Conservation (phyloP, 495 filamentous ascomycete genomes). For the Tuber brumale region DNA sequence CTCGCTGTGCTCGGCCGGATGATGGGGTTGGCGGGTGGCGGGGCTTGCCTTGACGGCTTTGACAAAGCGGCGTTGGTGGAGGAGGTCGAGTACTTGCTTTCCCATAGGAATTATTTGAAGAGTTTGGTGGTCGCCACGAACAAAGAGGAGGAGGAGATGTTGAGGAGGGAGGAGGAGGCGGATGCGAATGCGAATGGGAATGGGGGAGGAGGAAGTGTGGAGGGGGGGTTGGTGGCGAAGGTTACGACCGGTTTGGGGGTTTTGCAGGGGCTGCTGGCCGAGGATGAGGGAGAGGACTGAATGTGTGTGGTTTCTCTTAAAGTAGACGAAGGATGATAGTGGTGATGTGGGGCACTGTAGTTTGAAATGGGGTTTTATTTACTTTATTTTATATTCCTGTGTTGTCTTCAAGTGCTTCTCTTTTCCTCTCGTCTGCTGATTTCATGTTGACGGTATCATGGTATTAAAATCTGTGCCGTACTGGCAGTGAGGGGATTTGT, state of each 20-base stretch:
- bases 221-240: slow-evolving; percentile 34
- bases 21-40: slow-evolving; percentile 27
- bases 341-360: not conserved
- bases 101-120: slow-evolving; percentile 40
- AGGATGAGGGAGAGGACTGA: slow-evolving; percentile 36
- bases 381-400: not conserved
- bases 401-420: not conserved
- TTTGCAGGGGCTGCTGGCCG: slow-evolving; percentile 35
- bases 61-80: slow-evolving; percentile 35
- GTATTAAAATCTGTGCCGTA: not conserved
- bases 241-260: slow-evolving; percentile 31
- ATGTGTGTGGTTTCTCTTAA: slow-evolving; percentile 10
- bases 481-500: not conserved
- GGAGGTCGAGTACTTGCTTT: slow-evolving; percentile 38
- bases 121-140: slow-evolving; percentile 39
- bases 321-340: not conserved
- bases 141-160: slow-evolving; percentile 41
- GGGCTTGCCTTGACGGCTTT: slow-evolving; percentile 22
- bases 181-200: slow-evolving; percentile 3
- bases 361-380: not conserved
- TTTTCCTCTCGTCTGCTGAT: not conserved
- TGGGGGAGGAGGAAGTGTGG: slow-evolving; percentile 10
- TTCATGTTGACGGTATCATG: not conserved
- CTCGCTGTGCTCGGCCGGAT: slow-evolving; percentile 35
- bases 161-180: slow-evolving; percentile 23